Percentiles rank a stretch among this genome's conserved stretches.
These are phyloP conservation scores for Acanthamoeba polyphaga DNA, from an alignment of 208 protist species.

Conservation along the genomic window DNA sequence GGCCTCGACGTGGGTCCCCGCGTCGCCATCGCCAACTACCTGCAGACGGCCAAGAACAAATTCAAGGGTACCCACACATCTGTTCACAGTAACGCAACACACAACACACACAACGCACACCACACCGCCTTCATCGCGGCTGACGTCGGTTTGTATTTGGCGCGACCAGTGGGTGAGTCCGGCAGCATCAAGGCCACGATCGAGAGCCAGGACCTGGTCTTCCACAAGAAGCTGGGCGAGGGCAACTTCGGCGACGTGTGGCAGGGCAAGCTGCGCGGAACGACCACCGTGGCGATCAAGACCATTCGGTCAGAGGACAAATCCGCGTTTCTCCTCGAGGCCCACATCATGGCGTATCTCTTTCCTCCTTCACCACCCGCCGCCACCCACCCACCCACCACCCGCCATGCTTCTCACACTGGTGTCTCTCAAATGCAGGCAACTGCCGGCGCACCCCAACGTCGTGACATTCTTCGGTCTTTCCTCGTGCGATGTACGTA, in stretches of 20 bases:
- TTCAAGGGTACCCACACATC: background rate
- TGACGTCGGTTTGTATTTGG: background rate
- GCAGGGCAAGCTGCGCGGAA: conserved; percentile 58
- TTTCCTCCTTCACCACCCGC: background rate
- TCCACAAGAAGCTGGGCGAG: conserved; percentile 47
- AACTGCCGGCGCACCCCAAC: conserved; percentile 62
- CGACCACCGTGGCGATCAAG: conserved; percentile 68
- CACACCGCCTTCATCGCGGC: too few relatives aligned
- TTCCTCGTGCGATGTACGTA: background rate
- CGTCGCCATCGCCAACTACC: conserved; percentile 51
- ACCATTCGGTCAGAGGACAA: conserved; percentile 58
- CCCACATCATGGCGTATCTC: conserved; percentile 71
- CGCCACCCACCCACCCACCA: background rate
- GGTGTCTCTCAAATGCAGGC: background rate
- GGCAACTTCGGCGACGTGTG: conserved; percentile 71
- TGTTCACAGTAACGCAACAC: background rate
- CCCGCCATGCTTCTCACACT: background rate
- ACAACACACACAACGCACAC: too few relatives aligned
- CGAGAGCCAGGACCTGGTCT: conserved; percentile 50
- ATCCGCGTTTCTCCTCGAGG: conserved; percentile 49
- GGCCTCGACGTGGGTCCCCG: conserved; percentile 6
- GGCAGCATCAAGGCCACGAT: background rate
- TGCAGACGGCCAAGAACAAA: conserved; percentile 34
- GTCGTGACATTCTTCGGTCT: conserved; percentile 73
- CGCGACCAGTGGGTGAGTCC: background rate